Evolutionary conservation across 1,284 basidiomycete species (phyloP).

Genomic region (Apiotrichum mycotoxinovorans): DNA sequence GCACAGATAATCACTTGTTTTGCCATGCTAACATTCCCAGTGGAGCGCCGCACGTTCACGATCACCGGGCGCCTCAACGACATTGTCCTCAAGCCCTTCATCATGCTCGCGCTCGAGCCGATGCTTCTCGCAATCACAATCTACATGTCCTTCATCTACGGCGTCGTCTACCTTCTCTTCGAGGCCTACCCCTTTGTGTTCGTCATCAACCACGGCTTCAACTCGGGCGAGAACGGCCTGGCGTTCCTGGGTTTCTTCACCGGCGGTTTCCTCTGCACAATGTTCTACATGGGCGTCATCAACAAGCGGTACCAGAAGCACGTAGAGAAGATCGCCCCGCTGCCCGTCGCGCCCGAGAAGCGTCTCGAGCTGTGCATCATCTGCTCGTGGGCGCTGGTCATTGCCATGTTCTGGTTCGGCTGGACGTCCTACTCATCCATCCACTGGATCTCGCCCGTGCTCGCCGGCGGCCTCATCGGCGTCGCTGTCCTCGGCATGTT

Average conservation of each 20-base stretch:
- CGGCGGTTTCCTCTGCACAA: conserved; percentile 43
- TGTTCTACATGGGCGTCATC: conserved; percentile 30
- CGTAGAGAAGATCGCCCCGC: conserved; percentile 26
- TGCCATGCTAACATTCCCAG: conserved; percentile 3
- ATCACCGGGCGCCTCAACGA: conserved; percentile 50
- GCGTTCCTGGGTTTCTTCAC: conserved; percentile 54
- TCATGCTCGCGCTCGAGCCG: conserved; percentile 67
- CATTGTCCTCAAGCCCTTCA: conserved; percentile 60
- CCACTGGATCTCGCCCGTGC: conserved; percentile 51
- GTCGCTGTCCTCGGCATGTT: conserved; percentile 58
- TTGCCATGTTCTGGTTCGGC: conserved; percentile 51
- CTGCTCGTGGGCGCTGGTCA: conserved; percentile 50
- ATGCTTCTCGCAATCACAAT: conserved; percentile 68
- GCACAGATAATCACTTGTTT: too few species aligned
- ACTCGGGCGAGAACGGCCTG: conserved; percentile 52
- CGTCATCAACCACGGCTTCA: conserved; percentile 52
- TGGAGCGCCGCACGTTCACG: conserved; percentile 17
- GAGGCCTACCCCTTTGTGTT: conserved; percentile 54
- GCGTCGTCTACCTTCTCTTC: conserved; percentile 45
- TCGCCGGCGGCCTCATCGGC: conserved; percentile 52
- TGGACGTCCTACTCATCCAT: conserved; percentile 52
- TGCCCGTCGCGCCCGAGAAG: conserved; percentile 32
- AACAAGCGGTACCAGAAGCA: conserved; percentile 31
- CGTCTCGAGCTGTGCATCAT: conserved; percentile 41
- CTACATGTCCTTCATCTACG: conserved; percentile 58